Base-by-base conservation (phyloP, 192 early-diverging fungal genomes). In the Phlyctochytrium arcticum region DNA sequence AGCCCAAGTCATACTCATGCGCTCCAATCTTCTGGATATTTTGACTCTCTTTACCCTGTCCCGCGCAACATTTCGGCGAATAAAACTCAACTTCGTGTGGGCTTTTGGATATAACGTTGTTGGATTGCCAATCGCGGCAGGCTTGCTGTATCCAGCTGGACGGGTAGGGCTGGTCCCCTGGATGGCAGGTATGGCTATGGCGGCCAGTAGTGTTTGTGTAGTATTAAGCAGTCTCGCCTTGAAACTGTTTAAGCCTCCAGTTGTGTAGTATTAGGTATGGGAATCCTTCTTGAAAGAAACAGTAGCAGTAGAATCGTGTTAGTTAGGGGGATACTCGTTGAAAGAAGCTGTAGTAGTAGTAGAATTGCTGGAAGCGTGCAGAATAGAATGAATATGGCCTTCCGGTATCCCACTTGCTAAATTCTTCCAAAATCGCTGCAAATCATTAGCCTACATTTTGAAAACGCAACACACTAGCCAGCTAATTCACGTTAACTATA, bases 161-260 rank as follows among this genome's bases (percentile, higher is more conserved):
- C 74, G 85, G 47, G 66, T 82, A 10, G 76, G 73, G 7, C 68
- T 92, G 46, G 83, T 80, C 30, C 90, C 93, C 10, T 87, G 87
- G 58, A 76, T 94, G 61, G 95, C 92, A 27, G 92, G 95, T 1
- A 32, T 95, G 54, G 88, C 93, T 26, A 98, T 98, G 95, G 91
- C 89, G 15, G 76, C 82, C 30, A 90, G 88, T 54, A 89, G 87
- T 54, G 80, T 95, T 21, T 91, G 87, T 59, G 93, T 98, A 2
- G 88, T 98, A 32, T 65, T 75, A 21, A 90, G 87, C 55, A 92
- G 90, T 72, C 71, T 98, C 56, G 60, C 82, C 26, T 70, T 94
- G 21, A 87, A 81, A 65, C 63, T 78, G 12, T 88, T 79, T 60
- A 65, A 72, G 36, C 62, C 61, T 54, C 66, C 68, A n/a, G n/a